phyloP scores from a whole-genome alignment of 1,139 yeast species.

The Blastobotrys persicus region DNA sequence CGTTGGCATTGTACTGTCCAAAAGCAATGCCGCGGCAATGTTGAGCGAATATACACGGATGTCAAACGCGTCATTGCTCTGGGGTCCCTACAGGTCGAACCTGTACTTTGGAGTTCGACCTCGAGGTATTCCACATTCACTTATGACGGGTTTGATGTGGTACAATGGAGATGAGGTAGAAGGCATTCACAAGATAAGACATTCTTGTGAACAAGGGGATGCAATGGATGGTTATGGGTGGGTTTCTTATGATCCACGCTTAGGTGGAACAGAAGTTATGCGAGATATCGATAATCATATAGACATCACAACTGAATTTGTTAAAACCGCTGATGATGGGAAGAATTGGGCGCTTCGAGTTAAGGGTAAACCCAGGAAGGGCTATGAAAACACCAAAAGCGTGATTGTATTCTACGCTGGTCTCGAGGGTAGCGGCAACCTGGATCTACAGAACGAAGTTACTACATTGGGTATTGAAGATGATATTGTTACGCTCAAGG shows the following conservation, averaged over 20 bases:
- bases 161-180: conserved; percentile 60
- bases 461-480: conserved; percentile 30
- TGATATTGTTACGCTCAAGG: conserved; percentile 34
- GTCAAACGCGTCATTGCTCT: conserved; percentile 51
- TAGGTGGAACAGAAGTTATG: conserved; percentile 80
- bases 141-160: conserved; percentile 88
- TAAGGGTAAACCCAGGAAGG: conserved; percentile 58
- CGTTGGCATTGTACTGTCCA: conserved; percentile 3
- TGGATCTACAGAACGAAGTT: conserved; percentile 32
- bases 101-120: conserved; percentile 86
- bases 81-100: conserved; percentile 95
- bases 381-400: conserved; percentile 47
- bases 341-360: conserved; percentile 76
- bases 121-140: conserved; percentile 57
- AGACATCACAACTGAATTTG: conserved; percentile 66
- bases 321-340: conserved; percentile 64
- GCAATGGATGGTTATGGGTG: conserved; percentile 77
- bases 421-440: conserved; percentile 53
- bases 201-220: conserved; percentile 74
- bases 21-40: conserved; percentile 12
- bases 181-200: conserved; percentile 67
- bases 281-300: conserved; percentile 64
- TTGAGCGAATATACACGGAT: conserved; percentile 33
- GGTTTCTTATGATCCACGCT: conserved; percentile 80
- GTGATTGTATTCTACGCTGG: conserved; percentile 79